A percentile compares a stretch with the other conserved stretches of the same genome.
phyloP scores from a whole-genome alignment of 2,329 filamentous ascomycete genomes.

The Fusarium kyushuense region DNA sequence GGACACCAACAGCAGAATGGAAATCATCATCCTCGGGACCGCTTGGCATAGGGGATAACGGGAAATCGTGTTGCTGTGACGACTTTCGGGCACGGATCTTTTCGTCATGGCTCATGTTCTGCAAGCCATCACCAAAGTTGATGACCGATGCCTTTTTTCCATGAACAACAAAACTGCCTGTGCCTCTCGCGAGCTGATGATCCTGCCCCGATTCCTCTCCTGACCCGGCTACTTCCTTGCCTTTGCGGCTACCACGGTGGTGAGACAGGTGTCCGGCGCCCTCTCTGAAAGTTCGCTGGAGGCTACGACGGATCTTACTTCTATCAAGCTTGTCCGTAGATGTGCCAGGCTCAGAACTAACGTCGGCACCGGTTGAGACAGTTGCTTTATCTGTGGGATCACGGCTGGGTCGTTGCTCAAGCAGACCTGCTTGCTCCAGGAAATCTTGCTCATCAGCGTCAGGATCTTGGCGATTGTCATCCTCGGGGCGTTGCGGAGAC shows the following conservation, averaged over 20 bases:
- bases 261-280: slow-evolving; percentile 74
- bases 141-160: slow-evolving; percentile 98
- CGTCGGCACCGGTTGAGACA: slow-evolving; percentile 52
- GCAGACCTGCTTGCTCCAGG: slow-evolving; percentile 74
- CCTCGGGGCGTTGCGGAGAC: slow-evolving; percentile 32
- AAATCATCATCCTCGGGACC: slow-evolving; percentile 62
- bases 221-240: slow-evolving; percentile 67
- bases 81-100: slow-evolving; percentile 73
- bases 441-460: slow-evolving; percentile 77
- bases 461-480: slow-evolving; percentile 58
- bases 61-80: slow-evolving; percentile 56
- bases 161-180: slow-evolving; percentile 94
- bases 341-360: slow-evolving; percentile 49
- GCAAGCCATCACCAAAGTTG: slow-evolving; percentile 93
- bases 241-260: slow-evolving; percentile 80
- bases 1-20: slow-evolving; percentile 62
- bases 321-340: slow-evolving; percentile 63
- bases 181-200: slow-evolving; percentile 80
- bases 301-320: slow-evolving; percentile 81
- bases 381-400: slow-evolving; percentile 53
- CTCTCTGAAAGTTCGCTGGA: slow-evolving; percentile 91
- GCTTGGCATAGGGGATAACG: slow-evolving; percentile 53
- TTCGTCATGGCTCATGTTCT: slow-evolving; percentile 80
- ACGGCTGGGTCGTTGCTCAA: slow-evolving; percentile 57
- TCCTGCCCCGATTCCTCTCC: slow-evolving; percentile 61